Conservation (phyloP, 441 rosid genomes). For the Mallotus japonicus region DNA sequence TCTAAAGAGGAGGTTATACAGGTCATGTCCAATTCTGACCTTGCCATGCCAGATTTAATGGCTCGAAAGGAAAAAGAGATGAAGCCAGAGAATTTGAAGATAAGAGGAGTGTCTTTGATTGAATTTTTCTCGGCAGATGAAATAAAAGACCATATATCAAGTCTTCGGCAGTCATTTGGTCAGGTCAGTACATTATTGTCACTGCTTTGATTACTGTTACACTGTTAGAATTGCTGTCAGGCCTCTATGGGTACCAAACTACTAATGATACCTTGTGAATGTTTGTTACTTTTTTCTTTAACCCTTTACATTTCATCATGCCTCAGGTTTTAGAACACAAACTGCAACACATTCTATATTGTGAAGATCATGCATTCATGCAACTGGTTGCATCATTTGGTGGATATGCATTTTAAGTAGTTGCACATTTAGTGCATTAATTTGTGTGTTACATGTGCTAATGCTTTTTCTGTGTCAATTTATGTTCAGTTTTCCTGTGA, state of each 20-base stretch:
- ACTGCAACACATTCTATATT: neutral
- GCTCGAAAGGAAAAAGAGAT: slow-evolving; percentile 21
- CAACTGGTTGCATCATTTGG: neutral
- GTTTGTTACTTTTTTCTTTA: neutral
- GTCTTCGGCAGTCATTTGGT: slow-evolving; percentile 37
- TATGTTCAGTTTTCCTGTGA: neutral
- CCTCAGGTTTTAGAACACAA: neutral
- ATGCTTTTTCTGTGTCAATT: neutral
- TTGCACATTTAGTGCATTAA: slow-evolving; percentile 6
- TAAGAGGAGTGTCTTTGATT: slow-evolving; percentile 44
- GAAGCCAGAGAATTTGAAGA: slow-evolving; percentile 21
- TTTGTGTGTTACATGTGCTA: slow-evolving; percentile 6
- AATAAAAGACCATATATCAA: slow-evolving; percentile 52
- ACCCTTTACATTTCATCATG: neutral
- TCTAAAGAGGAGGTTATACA: slow-evolving; percentile 21
- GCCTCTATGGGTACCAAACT: neutral
- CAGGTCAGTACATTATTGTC: slow-evolving; percentile 41
- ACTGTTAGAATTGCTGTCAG: neutral
- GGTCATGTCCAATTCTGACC: slow-evolving; percentile 15
- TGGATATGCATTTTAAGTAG: slow-evolving; percentile 1
- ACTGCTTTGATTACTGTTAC: neutral
- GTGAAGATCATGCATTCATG: neutral
- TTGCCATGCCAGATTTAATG: slow-evolving; percentile 19
- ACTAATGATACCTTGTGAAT: neutral
- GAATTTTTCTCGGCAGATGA: slow-evolving; percentile 58